Percentiles rank a stretch among this genome's conserved stretches.
Conservation (phyloP, 2,329 filamentous ascomycete species). For the Fusarium sp. region DNA sequence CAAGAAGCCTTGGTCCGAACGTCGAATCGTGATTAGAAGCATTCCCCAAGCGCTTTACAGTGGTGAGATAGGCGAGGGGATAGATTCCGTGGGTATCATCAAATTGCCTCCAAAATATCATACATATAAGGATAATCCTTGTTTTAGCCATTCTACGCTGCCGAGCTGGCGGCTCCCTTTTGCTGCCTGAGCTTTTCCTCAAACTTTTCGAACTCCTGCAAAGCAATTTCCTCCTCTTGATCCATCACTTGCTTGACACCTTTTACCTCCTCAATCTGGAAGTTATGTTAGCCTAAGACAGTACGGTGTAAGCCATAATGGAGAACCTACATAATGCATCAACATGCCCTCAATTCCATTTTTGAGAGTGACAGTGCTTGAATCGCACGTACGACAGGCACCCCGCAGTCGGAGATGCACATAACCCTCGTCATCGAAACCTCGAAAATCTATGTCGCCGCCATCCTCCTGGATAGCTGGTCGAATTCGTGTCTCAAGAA, state of each 20-base stretch:
- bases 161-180: conserved; percentile 51
- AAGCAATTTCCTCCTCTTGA: conserved; percentile 87
- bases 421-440: conserved; percentile 82
- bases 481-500: conserved; percentile 92
- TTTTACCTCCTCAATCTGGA: conserved; percentile 92
- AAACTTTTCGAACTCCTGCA: conserved; percentile 92
- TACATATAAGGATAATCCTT: conserved; percentile 27
- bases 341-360: conserved; percentile 99
- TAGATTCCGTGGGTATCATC: conserved; percentile 42
- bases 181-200: conserved; percentile 80
- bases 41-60: not conserved
- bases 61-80: not conserved
- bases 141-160: conserved; percentile 2
- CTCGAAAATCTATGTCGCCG: conserved; percentile 94
- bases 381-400: conserved; percentile 95
- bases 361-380: conserved; percentile 94
- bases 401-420: conserved; percentile 90
- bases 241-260: conserved; percentile 92
- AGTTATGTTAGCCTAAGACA: conserved; percentile 41
- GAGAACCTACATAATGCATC: conserved; percentile 85
- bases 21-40: not conserved
- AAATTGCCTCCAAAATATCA: conserved; percentile 38
- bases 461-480: conserved; percentile 98
- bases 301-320: not conserved
- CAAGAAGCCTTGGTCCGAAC: not conserved